Evolutionary conservation across 2,329 filamentous ascomycete species (phyloP), one percentile per base, ranked within the genome.

Genomic region (Fusarium phyllophilum): DNA sequence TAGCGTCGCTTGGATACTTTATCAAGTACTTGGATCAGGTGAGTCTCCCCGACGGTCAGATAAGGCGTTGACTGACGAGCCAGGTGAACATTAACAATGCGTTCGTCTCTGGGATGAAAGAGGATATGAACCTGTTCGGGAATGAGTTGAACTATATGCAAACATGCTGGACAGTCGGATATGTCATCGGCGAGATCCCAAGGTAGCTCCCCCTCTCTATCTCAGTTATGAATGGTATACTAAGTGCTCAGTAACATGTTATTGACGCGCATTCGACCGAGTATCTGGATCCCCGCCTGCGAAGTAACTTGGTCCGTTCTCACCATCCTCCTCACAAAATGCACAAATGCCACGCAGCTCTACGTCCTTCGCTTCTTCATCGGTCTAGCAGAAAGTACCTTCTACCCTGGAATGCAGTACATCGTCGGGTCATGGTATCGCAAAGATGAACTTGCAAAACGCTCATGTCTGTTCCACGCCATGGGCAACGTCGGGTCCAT

Each of bases 101-200:
- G 3, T 76, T 76, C 24, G 83, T 85, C 0, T 84, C 78, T 2
- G 82, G 82, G 0, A 84, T 83, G 87, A 85, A 89, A 73, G 86
- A 89, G 65, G 88, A 89, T 33, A 80, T 90, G 7, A 75, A 79
- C 0, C 82, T 90, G 13, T 83, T 85, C 41, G 79, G 79, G 0
- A 79, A 80, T 3, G 74, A 79, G 56, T 81, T 90, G 26, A 90
- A 90, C 68, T 88, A 90, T 34, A 80, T 85, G 76, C 79, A 81
- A 63, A 86, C 88, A 1, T 86, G 84, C 36, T 92, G 89, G 85
- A 91, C 88, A 0, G 83, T 89, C 1, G 90, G 90, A 34, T 92
- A 91, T 72, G 86, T 90, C 0, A 81, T 91, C 76, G 82, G 83
- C 1, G 80, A 84, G 41, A 79, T 81, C 41, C 82, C 83, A 3